Percentiles rank a stretch among this genome's conserved stretches.
phyloP scores from a whole-genome alignment of 2,329 filamentous ascomycete species.

The Apiospora kogelbergensis region DNA sequence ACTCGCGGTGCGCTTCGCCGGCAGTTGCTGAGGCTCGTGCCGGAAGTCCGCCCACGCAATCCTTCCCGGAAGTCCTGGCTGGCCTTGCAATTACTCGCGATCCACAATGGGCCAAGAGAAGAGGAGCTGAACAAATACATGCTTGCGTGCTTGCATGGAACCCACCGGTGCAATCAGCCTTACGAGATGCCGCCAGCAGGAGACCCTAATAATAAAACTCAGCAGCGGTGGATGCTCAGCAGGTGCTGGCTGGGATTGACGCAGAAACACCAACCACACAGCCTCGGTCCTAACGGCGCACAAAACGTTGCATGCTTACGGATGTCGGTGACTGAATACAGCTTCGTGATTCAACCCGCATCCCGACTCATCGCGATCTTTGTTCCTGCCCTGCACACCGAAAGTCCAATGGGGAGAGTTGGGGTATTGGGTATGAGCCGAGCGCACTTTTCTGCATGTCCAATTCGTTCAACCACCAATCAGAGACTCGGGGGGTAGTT shows the following conservation, averaged over 20 bases:
- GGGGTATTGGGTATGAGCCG: not conserved
- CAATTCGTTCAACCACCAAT: not conserved
- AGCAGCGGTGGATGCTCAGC: not conserved
- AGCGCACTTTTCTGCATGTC: not conserved
- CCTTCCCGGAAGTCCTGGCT: not conserved
- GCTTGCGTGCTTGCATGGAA: too few species aligned
- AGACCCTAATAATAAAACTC: constrained; percentile 6
- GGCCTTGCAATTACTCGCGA: not conserved
- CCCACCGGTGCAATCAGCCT: too few species aligned
- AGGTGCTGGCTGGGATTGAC: not conserved
- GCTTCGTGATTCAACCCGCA: not conserved
- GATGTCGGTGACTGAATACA: not conserved
- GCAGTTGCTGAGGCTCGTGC: not conserved
- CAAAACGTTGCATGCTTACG: not conserved
- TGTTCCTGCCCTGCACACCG: not conserved
- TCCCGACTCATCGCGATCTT: not conserved
- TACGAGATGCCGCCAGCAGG: not conserved
- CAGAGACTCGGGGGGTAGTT: not conserved
- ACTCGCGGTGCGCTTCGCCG: not conserved
- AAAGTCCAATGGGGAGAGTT: not conserved
- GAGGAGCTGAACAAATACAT: not conserved
- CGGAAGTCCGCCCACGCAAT: not conserved
- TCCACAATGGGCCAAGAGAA: not conserved
- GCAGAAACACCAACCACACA: not conserved
- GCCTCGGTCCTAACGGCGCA: not conserved